Base-by-base conservation (phyloP, 345 rosid genomes). In the Viola odorata region DNA sequence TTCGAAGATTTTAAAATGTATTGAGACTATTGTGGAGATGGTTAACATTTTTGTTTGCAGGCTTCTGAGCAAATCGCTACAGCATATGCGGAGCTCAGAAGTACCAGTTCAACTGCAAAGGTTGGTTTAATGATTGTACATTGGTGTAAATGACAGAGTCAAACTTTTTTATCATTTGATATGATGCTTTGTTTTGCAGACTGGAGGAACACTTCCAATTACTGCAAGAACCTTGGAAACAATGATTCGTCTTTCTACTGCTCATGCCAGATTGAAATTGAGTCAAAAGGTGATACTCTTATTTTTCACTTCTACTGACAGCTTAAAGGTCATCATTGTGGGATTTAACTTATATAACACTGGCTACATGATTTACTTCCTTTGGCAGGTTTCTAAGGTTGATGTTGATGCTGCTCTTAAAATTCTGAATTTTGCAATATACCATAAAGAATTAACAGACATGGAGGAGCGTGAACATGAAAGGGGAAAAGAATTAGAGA, bases 201-300 rank as follows among this genome's bases (percentile, higher is more conserved):
- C 95, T 53, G 97, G 99, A 41, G 99, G 99, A 77, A 90, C 97
- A 4, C 97, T 94, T 74, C 97, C 97, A 8, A 90, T 94, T 50
- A 94, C 99, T 50, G 96, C 99, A 37, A 86, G 99, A 80, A 94
- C 99, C 51, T 72, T 94, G 65, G 99, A 94, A 80, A 94, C 99
- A 70, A 88, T 94, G 16, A 94, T 94, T 23, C 97, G 99, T 58
- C 91, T 94, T 64, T 89, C 99, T 14, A 90, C 99, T 13, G 97
- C 99, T 64, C 99, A 94, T 75, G 97, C 99, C 55, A 94, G 88
- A 71, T 58, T 94, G 86, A 90, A 86, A 72, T 77, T 94, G 77
- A 88, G 92, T 82, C 78, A 87, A 80, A 62, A 86, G 95, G 99
- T 88, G 83, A 17, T 66, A 7, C 8, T 71, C 57, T 62, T 62